Conservation (phyloP, 2,329 filamentous ascomycete genomes). For the Beauveria medogensis region DNA sequence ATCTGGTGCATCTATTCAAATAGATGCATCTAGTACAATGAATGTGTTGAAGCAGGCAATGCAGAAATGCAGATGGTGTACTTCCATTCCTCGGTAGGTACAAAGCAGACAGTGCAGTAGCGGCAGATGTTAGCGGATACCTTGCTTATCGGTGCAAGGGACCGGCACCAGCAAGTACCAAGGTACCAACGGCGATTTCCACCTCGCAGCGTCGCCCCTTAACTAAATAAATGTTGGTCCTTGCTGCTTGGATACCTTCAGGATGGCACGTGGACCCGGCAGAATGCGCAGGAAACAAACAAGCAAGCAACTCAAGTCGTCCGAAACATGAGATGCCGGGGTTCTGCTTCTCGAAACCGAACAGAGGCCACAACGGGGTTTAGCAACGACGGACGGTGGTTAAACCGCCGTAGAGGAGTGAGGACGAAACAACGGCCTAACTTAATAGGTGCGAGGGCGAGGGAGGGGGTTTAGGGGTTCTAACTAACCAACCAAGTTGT, state of each 20-base stretch:
- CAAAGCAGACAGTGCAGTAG: too few relatives aligned
- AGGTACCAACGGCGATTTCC: too few relatives aligned
- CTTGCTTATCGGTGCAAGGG: too few relatives aligned
- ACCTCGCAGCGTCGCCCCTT: too few relatives aligned
- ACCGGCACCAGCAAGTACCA: too few relatives aligned
- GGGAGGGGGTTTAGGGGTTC: neutral
- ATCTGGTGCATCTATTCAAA: neutral
- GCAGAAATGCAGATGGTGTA: too few relatives aligned
- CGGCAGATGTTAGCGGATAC: too few relatives aligned
- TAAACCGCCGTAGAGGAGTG: neutral
- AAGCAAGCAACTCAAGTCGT: neutral
- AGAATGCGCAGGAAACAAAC: conserved; percentile 4
- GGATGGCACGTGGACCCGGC: conserved; percentile 4
- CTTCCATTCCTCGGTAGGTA: too few relatives aligned
- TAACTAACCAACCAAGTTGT: neutral
- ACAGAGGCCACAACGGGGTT: neutral
- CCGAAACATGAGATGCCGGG: conserved; percentile 10
- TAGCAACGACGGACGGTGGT: neutral
- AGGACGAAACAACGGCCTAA: neutral
- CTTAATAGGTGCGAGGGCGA: neutral
- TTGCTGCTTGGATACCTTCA: neutral
- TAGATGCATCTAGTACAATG: neutral
- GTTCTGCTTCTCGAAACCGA: conserved; percentile 5
- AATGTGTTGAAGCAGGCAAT: neutral
- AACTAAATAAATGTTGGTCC: neutral